Base-by-base conservation (phyloP, 441 rosid species). In the Cnidoscolus chayamansa region DNA sequence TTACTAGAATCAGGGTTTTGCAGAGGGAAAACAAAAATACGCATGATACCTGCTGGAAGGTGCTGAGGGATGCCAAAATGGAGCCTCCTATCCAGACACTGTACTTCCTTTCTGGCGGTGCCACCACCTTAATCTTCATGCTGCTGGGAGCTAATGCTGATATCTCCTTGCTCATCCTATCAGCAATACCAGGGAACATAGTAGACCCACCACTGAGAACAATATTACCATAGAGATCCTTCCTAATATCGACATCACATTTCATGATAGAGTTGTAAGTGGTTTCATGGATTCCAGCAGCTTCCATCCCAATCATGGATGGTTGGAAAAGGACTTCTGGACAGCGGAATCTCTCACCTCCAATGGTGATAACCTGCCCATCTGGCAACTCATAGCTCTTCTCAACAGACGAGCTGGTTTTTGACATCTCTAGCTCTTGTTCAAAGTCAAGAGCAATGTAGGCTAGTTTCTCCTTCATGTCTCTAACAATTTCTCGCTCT, bases 241-340 rank as follows among this genome's bases (percentile, higher is more conserved):
- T 85, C 77, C 86, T 87, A 58, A 82, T 84, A 71, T 89, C 91
- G 0, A 89, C 91, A 16, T 89, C 93, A 55, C 93, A 86, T 84
- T 83, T 86, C 91, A 87, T 84, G 84, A 89, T 87, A 57, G 94
- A 87, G 72, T 87, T 86, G 84, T 87, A 85, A 7, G 89, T 80
- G 47, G 90, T 85, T 76, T 87, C 90, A 11, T 89, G 91, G 19
- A 89, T 89, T 70, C 94, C 92, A 54, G 80, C 78, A 60, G 86
- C 65, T 81, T 89, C 94, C 92, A 86, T 89, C n/a, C 95, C 95
- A 0, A 88, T 79, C 87, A 88, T 81, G 51, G 95, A 85, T 60
- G 95, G 91, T 56, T 86, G 91, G 88, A 81, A 88, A 63, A 90
- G 89, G 67, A 85, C 95, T 77, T 90, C 92, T 0, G 95, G 90